These are phyloP conservation scores for Neofusicoccum sp. DNA, from an alignment of 2,329 filamentous ascomycete genomes.

Conservation along the genomic window DNA sequence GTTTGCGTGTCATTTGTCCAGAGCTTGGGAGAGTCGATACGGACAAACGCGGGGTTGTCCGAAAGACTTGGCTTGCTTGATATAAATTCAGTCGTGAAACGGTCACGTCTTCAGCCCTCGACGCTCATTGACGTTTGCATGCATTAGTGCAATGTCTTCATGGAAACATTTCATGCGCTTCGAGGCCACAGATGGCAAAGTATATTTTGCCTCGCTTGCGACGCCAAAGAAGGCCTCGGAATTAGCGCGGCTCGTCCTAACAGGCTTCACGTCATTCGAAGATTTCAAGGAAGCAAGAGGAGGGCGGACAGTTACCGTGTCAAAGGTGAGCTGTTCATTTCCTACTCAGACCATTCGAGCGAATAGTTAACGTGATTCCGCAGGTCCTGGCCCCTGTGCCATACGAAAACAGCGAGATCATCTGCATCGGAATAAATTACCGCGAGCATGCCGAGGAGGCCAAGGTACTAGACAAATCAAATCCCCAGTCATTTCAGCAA, in stretches of 20 bases:
- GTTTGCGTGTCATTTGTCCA: too few relatives aligned
- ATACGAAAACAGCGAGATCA: conserved; percentile 18
- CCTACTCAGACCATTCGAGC: not conserved
- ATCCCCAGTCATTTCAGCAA: not conserved
- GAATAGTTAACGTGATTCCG: not conserved
- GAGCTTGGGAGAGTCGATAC: too few relatives aligned
- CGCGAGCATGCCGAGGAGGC: not conserved
- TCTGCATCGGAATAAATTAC: not conserved
- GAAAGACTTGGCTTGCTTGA: too few relatives aligned
- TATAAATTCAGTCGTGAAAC: too few relatives aligned
- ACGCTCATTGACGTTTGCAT: too few relatives aligned
- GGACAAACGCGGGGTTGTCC: too few relatives aligned
- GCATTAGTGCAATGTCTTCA: not conserved
- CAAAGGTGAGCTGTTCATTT: not conserved
- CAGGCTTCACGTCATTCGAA: not conserved
- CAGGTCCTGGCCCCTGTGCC: conserved; percentile 21
- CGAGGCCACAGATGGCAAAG: not conserved
- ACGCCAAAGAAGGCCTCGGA: not conserved
- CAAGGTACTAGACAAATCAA: not conserved
- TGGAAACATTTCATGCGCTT: not conserved
- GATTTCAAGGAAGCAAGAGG: not conserved
- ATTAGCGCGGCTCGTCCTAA: not conserved
- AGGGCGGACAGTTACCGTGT: not conserved
- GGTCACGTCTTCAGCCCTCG: too few relatives aligned
- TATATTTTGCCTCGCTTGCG: not conserved